phyloP scores from a whole-genome alignment of 768 basidiomycete species.

The Mrakia hoshinonis region DNA sequence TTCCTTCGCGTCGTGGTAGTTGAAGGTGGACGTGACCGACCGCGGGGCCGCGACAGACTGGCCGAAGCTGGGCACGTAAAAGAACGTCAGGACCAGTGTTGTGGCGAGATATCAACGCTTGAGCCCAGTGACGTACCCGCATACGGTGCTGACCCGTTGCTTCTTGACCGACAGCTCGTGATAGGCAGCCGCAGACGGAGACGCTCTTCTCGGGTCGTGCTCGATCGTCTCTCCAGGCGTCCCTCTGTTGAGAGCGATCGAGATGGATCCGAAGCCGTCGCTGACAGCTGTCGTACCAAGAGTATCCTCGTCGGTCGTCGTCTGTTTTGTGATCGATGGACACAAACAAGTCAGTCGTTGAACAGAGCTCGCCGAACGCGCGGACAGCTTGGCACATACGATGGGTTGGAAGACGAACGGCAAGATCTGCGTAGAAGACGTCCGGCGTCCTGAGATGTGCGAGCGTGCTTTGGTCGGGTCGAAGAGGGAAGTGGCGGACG shows the following conservation, averaged over 20 bases:
- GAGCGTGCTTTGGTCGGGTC: no score
- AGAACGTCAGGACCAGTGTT: not conserved
- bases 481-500: no score
- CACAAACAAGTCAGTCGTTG: not conserved
- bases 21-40: not conserved
- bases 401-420: no score
- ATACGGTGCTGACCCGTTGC: not conserved
- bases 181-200: not conserved
- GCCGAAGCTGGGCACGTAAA: not conserved
- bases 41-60: not conserved
- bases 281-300: not conserved
- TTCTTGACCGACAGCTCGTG: not conserved
- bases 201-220: not conserved
- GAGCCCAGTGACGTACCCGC: not conserved
- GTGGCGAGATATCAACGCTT: no score
- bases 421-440: no score
- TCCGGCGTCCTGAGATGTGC: no score
- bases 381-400: no score
- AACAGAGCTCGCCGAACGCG: not conserved
- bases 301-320: not conserved
- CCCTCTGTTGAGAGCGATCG: not conserved
- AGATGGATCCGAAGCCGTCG: not conserved
- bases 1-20: not conserved
- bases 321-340: not conserved
- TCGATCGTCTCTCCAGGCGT: not conserved